Evolutionary conservation across 208 protist species (phyloP).

Genomic region (Phytomonas francai): DNA sequence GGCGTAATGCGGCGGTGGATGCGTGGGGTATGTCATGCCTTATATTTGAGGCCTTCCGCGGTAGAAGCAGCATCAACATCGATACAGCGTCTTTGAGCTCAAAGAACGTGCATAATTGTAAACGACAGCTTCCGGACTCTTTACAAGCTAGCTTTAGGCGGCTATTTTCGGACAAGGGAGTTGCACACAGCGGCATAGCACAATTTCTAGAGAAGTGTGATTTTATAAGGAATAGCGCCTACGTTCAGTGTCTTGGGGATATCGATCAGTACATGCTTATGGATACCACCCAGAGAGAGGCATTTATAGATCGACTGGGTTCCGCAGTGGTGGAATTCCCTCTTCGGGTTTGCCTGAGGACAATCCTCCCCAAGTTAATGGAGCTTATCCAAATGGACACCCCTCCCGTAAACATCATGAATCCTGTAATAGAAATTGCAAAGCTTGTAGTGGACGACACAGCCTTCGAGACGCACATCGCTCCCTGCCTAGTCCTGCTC

Average conservation of each 20-base stretch:
- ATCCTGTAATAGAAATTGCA: slow-evolving; percentile 56
- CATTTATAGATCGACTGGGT: slow-evolving; percentile 46
- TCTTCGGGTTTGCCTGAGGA: slow-evolving; percentile 36
- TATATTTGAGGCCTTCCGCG: slow-evolving; percentile 57
- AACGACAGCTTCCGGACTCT: slow-evolving; percentile 31
- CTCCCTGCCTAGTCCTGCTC: slow-evolving; percentile 50
- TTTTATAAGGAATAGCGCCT: slow-evolving; percentile 53
- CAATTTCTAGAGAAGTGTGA: slow-evolving; percentile 38
- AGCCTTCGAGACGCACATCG: slow-evolving; percentile 44
- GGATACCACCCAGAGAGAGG: slow-evolving; percentile 42
- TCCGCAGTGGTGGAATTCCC: slow-evolving; percentile 41
- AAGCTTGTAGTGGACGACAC: slow-evolving; percentile 20
- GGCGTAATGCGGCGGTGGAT: slow-evolving; percentile 28
- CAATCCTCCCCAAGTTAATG: slow-evolving; percentile 49
- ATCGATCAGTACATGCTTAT: slow-evolving; percentile 67
- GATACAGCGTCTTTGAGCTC: slow-evolving; percentile 14
- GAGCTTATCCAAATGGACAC: slow-evolving; percentile 44
- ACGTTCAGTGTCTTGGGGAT: slow-evolving; percentile 46
- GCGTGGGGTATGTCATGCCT: slow-evolving; percentile 74
- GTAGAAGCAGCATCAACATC: slow-evolving; percentile 14
- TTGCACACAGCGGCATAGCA: slow-evolving; percentile 30
- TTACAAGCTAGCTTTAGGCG: slow-evolving; percentile 38
- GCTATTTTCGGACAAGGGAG: slow-evolving; percentile 41
- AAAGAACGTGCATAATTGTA: slow-evolving; percentile 21
- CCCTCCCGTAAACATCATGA: slow-evolving; percentile 22